Conservation (phyloP, 768 basidiomycete species). For the Russula emetica region DNA sequence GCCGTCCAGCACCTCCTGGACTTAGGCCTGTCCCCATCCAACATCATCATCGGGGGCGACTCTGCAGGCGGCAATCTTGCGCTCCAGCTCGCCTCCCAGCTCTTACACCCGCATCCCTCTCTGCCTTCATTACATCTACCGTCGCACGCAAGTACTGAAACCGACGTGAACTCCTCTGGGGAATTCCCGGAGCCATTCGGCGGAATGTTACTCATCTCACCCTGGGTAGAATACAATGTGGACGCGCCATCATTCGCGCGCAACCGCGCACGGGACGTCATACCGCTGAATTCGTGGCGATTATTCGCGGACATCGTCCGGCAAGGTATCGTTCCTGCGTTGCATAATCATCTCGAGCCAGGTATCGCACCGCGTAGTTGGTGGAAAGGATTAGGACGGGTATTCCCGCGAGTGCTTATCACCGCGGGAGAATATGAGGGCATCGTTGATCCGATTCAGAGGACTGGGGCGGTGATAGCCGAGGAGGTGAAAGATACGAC, state of each 20-base stretch:
- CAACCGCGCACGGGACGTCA: background rate
- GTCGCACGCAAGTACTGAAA: background rate
- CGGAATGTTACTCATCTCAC: conserved; percentile 13
- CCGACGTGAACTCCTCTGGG: background rate
- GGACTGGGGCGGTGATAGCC: background rate
- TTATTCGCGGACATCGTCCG: background rate
- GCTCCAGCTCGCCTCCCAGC: conserved; percentile 25
- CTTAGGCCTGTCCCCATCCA: conserved; percentile 22
- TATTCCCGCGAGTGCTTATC: conserved; percentile 3
- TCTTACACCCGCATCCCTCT: conserved; percentile 25
- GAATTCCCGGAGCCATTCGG: background rate
- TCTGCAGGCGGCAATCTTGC: conserved; percentile 22
- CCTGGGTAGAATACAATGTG: background rate
- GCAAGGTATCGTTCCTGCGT: conserved; percentile 1
- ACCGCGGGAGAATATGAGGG: conserved; percentile 4
- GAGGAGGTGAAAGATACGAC: conserved; percentile 6
- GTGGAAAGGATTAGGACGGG: conserved; percentile 3
- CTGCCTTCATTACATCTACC: background rate
- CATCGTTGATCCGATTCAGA: background rate
- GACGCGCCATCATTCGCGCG: conserved; percentile 12
- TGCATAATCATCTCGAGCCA: conserved; percentile 9
- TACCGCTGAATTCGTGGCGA: background rate
- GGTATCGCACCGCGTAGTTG: background rate
- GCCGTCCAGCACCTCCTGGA: conserved; percentile 26
- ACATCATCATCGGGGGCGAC: conserved; percentile 28